These are phyloP conservation scores for Xylaria sp. DNA, from an alignment of 2,329 filamentous ascomycete species.

Conservation along the genomic window DNA sequence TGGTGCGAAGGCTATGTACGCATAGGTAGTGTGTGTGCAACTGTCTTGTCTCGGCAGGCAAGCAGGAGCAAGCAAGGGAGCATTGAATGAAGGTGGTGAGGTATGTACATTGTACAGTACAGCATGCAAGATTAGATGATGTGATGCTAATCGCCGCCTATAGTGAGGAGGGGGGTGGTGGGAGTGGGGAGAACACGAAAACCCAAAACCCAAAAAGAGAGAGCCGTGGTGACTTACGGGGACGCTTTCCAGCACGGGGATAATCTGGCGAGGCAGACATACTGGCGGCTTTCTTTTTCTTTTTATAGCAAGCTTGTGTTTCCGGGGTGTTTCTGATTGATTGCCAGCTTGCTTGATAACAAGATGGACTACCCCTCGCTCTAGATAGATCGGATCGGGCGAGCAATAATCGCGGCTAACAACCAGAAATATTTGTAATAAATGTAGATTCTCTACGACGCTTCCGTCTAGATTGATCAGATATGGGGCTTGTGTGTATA, in stretches of 20 bases:
- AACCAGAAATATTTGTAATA: conserved; percentile 9
- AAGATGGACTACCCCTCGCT: not conserved
- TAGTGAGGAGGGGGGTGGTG: not conserved
- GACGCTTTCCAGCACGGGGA: conserved; percentile 41
- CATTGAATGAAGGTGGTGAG: not conserved
- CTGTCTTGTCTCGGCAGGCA: not conserved
- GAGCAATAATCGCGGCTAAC: not conserved
- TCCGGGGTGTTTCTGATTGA: not conserved
- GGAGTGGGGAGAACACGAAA: not conserved
- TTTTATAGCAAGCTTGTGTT: not conserved
- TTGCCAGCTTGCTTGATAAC: not conserved
- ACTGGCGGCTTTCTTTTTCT: not conserved
- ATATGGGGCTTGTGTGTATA: not conserved
- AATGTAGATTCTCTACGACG: conserved; percentile 3
- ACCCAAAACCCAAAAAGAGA: not conserved
- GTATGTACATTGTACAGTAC: not conserved
- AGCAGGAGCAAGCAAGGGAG: not conserved
- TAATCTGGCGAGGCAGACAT: conserved; percentile 40
- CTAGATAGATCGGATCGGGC: not conserved
- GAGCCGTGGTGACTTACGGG: conserved; percentile 35
- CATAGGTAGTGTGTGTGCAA: too few species aligned
- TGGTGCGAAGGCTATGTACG: too few species aligned
- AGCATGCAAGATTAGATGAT: not conserved
- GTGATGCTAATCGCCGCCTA: not conserved
- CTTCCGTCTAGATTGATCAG: conserved; percentile 2